phyloP scores from a whole-genome alignment of 306 rosid genomes.

The Trichosanthes truncata region DNA sequence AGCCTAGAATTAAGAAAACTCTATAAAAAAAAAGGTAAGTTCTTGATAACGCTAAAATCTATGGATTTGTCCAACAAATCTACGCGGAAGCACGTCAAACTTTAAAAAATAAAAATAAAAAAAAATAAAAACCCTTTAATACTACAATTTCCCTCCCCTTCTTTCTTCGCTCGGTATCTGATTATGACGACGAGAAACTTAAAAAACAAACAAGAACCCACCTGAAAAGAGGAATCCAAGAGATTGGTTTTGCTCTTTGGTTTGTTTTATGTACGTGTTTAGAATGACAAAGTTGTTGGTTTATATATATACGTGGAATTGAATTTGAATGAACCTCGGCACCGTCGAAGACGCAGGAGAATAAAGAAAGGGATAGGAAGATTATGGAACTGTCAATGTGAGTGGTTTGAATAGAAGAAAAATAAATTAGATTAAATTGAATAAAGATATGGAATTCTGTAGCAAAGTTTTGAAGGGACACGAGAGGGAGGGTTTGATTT shows the following conservation, averaged over 20 bases:
- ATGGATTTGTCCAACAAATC: not conserved
- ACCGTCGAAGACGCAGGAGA: not conserved
- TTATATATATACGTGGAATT: not conserved
- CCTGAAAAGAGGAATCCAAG: not conserved
- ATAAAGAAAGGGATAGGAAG: not conserved
- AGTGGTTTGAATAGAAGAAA: constrained; percentile 24
- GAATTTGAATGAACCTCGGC: not conserved
- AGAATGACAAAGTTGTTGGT: not conserved
- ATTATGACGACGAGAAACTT: not conserved
- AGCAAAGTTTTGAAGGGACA: not conserved
- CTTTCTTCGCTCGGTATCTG: not conserved
- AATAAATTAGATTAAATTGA: not conserved
- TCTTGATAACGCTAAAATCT: not conserved
- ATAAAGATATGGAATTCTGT: not conserved
- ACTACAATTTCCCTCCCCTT: too few species aligned
- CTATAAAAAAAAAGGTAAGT: not conserved
- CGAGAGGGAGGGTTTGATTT: constrained; percentile 15
- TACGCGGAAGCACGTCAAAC: not conserved
- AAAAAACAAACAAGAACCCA: not conserved
- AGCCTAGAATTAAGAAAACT: not conserved
- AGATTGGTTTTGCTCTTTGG: not conserved
- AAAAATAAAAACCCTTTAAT: too few species aligned
- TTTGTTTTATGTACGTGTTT: not conserved
- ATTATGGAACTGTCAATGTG: not conserved
- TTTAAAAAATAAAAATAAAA: too few species aligned